These are phyloP conservation scores for Clavispora fructus DNA, from an alignment of 805 yeast species.

Conservation along the genomic window DNA sequence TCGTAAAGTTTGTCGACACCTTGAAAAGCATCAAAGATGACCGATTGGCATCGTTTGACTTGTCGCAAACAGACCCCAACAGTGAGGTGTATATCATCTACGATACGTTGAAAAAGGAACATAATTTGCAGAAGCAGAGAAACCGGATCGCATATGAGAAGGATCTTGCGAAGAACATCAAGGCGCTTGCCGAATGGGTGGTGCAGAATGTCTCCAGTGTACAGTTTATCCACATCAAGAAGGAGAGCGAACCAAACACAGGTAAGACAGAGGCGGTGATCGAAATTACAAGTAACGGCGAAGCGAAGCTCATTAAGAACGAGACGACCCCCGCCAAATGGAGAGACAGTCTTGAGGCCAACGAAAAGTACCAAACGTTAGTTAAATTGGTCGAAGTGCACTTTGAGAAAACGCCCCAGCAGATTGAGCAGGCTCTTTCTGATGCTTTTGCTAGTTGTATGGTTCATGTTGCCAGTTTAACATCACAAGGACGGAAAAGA, in stretches of 20 bases:
- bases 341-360: not conserved
- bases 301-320: not conserved
- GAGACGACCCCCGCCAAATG: not conserved
- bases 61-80: constrained; percentile 9
- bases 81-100: constrained; percentile 25
- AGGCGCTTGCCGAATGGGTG: constrained; percentile 13
- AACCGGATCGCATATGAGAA: constrained; percentile 7
- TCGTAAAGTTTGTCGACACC: constrained; percentile 15
- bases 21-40: constrained; percentile 24
- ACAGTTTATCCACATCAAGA: not conserved
- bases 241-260: not conserved
- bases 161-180: constrained; percentile 7
- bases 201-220: not conserved
- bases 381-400: not conserved
- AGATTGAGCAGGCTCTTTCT: constrained; percentile 1
- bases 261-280: not conserved
- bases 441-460: not conserved
- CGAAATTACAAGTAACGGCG: not conserved
- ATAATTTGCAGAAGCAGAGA: constrained; percentile 11
- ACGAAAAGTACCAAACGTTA: not conserved
- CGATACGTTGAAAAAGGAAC: constrained; percentile 22
- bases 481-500: not conserved
- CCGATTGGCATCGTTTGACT: constrained; percentile 20
- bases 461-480: not conserved
- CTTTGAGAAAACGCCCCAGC: not conserved